These are phyloP conservation scores for Suhomyces emberorum DNA, from an alignment of 805 yeast species.

Conservation along the genomic window DNA sequence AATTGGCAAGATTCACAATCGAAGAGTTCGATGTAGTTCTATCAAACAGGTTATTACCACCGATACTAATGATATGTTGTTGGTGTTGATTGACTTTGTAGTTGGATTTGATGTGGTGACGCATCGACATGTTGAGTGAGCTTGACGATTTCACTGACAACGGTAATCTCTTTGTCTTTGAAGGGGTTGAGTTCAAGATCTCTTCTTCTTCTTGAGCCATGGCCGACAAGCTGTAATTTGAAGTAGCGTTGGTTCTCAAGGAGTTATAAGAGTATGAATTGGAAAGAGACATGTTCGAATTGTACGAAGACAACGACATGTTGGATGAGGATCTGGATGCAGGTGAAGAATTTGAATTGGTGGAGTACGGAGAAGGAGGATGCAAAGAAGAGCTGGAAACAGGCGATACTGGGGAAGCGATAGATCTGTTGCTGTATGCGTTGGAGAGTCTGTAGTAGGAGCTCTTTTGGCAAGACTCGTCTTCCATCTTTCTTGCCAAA, in stretches of 20 bases:
- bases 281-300: constrained; percentile 15
- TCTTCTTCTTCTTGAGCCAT: constrained; percentile 5
- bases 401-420: constrained; percentile 6
- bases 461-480: constrained; percentile 24
- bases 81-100: constrained; percentile 4
- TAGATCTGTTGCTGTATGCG: constrained; percentile 9
- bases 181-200: constrained; percentile 1
- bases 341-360: constrained; percentile 2
- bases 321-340: constrained; percentile 12
- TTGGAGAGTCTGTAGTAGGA: constrained; percentile 31
- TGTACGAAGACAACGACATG: constrained; percentile 14
- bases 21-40: neutral
- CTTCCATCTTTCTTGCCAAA: constrained; percentile 26
- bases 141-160: constrained; percentile 8
- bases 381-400: constrained; percentile 11
- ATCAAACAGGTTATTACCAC: neutral
- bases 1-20: constrained; percentile 8
- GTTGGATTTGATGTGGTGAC: neutral
- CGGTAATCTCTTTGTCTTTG: constrained; percentile 9
- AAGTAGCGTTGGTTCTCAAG: constrained; percentile 4
- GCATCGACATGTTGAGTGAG: constrained; percentile 4
- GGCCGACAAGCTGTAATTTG: constrained; percentile 9
- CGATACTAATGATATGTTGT: constrained; percentile 4
- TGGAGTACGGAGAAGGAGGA: constrained; percentile 3
- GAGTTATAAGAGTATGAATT: constrained; percentile 14